Conservation (phyloP, 345 rosid species). For the Hibiscus mutabilis region DNA sequence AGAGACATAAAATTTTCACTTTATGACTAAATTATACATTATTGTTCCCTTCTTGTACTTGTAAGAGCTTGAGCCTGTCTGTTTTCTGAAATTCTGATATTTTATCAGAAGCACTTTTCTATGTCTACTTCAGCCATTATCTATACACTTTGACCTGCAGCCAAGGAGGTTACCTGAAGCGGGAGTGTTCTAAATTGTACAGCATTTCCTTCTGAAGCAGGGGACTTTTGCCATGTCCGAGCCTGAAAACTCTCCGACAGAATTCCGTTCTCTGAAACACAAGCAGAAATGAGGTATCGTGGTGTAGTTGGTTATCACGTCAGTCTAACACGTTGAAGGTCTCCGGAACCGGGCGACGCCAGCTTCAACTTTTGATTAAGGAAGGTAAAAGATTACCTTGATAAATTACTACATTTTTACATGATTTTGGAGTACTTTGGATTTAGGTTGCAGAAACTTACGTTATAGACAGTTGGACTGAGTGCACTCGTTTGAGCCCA, state of each 20-base stretch:
- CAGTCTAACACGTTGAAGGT: slow-evolving; percentile 98
- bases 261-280: slow-evolving; percentile 61
- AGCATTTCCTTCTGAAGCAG: slow-evolving; percentile 35
- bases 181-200: slow-evolving; percentile 38
- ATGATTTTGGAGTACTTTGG: no score
- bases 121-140: background rate
- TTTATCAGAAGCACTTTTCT: background rate
- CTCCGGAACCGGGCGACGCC: slow-evolving; percentile 42
- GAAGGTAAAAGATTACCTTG: no score
- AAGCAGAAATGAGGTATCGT: slow-evolving; percentile 47
- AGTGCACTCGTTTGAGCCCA: no score
- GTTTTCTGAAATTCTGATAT: background rate
- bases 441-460: no score
- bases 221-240: slow-evolving; percentile 57
- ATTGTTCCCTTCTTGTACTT: background rate
- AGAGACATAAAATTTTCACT: background rate
- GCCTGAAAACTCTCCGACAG: slow-evolving; percentile 48
- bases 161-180: slow-evolving; percentile 55
- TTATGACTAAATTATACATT: background rate
- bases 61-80: background rate
- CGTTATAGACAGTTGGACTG: no score
- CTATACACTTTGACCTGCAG: background rate
- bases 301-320: slow-evolving; percentile 99
- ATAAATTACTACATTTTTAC: no score
- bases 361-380: slow-evolving; percentile 15